Evolutionary conservation across 352 stramenopile genomes (phyloP).

Genomic region (Globisporangium canariense): DNA sequence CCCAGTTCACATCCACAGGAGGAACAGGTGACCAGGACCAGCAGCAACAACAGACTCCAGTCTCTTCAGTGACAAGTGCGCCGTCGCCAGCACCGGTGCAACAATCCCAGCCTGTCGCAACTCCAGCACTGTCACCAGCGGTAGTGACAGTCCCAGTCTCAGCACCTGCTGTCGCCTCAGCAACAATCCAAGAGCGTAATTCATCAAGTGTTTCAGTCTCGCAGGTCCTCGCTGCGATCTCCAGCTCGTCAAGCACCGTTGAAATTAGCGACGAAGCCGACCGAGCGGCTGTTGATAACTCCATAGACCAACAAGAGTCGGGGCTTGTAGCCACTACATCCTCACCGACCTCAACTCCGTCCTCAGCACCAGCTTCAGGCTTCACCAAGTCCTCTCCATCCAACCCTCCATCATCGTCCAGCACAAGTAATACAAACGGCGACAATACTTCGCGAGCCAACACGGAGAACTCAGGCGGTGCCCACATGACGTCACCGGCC

Average conservation of each 20-base stretch:
- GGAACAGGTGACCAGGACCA: neutral
- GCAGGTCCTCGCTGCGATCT: neutral
- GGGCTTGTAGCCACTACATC: neutral
- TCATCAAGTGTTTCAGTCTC: slow-evolving; percentile 12
- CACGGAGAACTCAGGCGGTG: slow-evolving; percentile 2
- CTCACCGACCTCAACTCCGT: neutral
- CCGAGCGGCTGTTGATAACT: neutral
- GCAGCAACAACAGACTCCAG: slow-evolving; percentile 7
- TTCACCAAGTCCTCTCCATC: neutral
- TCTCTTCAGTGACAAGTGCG: neutral
- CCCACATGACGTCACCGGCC: slow-evolving; percentile 22
- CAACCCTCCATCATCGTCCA: slow-evolving; percentile 1
- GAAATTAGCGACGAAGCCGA: neutral
- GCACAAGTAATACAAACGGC: slow-evolving; percentile 3
- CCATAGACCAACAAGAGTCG: neutral
- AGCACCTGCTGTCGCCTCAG: slow-evolving; percentile 1
- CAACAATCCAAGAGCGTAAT: neutral
- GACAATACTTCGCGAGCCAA: slow-evolving; percentile 12
- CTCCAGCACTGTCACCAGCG: neutral
- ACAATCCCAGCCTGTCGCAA: neutral
- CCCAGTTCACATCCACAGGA: slow-evolving; percentile 33
- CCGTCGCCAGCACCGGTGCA: neutral
- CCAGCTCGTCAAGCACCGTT: neutral
- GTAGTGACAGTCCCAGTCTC: neutral
- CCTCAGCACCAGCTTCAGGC: neutral